Evolutionary conservation across 371 early-diverging fungal genomes (phyloP).

Genomic region (Syncephalis plumigaleata): DNA sequence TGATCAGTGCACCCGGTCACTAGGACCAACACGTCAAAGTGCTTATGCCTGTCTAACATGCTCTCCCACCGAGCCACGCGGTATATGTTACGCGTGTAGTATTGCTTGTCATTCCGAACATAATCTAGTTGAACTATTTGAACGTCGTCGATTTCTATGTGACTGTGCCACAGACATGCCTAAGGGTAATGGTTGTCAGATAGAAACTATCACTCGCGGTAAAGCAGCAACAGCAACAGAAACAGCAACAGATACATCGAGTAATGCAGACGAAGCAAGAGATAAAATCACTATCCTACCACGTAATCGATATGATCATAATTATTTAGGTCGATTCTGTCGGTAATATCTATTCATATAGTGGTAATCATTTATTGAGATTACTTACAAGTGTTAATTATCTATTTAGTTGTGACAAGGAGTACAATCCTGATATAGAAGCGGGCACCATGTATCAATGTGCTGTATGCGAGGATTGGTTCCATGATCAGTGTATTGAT

Average conservation of each 20-base stretch:
- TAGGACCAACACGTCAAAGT: slow-evolving; percentile 46
- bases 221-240: slow-evolving; percentile 1
- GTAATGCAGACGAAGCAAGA: background rate
- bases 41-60: slow-evolving; percentile 64
- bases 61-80: slow-evolving; percentile 17
- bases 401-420: slow-evolving; percentile 31
- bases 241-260: background rate
- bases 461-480: slow-evolving; percentile 71
- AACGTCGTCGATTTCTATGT: slow-evolving; percentile 68
- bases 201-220: slow-evolving; percentile 11
- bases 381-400: too few relatives aligned
- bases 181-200: slow-evolving; percentile 13
- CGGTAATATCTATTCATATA: slow-evolving; percentile 17
- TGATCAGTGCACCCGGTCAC: slow-evolving; percentile 46
- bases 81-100: slow-evolving; percentile 66
- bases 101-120: slow-evolving; percentile 67
- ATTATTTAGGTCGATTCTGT: slow-evolving; percentile 67
- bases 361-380: background rate
- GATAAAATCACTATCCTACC: background rate
- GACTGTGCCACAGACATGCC: slow-evolving; percentile 59
- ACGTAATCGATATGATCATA: slow-evolving; percentile 59
- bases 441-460: slow-evolving; percentile 71
- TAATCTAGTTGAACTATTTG: slow-evolving; percentile 63
- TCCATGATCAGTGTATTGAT: slow-evolving; percentile 67
- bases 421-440: slow-evolving; percentile 56